These are phyloP conservation scores for Lactarius evosmus DNA, from an alignment of 768 basidiomycete species.

Conservation along the genomic window DNA sequence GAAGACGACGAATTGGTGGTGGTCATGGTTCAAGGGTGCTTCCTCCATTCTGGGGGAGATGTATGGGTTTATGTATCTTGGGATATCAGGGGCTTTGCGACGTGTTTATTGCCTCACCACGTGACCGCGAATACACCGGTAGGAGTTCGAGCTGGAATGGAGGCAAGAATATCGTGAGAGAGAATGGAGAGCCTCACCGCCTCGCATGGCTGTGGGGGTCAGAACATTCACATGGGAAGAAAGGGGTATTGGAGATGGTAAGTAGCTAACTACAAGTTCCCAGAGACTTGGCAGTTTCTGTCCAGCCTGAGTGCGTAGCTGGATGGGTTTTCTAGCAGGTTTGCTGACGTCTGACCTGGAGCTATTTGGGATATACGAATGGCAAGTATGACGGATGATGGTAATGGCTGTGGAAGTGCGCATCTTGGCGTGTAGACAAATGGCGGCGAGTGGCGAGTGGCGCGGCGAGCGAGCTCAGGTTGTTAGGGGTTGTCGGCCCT, in stretches of 20 bases:
- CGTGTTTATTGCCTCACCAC: not conserved
- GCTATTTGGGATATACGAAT: too few species aligned
- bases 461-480: too few species aligned
- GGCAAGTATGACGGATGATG: too few species aligned
- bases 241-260: not conserved
- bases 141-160: not conserved
- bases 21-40: not conserved
- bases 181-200: slow-evolving; percentile 2
- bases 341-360: too few species aligned
- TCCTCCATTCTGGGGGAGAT: not conserved
- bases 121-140: slow-evolving; percentile 11
- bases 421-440: too few species aligned
- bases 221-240: not conserved
- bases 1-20: not conserved
- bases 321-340: too few species aligned
- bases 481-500: too few species aligned
- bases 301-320: too few species aligned
- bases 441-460: too few species aligned
- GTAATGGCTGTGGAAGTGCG: too few species aligned
- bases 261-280: not conserved
- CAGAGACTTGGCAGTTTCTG: too few species aligned
- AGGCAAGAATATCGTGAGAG: not conserved
- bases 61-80: slow-evolving; percentile 17
- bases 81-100: slow-evolving; percentile 13
- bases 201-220: not conserved